phyloP scores from a whole-genome alignment of 1,284 basidiomycete species.

The Trichosporon ovoides region DNA sequence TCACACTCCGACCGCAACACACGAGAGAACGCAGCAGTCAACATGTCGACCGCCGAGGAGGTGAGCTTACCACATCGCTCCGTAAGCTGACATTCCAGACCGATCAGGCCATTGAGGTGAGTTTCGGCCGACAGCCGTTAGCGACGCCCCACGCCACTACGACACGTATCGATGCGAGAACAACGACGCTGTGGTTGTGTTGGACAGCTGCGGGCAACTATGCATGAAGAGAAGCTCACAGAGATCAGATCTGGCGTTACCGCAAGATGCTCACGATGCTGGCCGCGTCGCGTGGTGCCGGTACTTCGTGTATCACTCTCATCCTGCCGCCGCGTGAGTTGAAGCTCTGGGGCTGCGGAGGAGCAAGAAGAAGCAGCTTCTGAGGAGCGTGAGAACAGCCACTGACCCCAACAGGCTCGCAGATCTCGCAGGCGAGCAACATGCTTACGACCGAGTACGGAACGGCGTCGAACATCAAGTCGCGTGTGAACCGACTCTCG shows the following conservation, averaged over 20 bases:
- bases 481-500: constrained; percentile 95
- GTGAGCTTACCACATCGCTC: background rate
- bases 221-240: constrained; percentile 5
- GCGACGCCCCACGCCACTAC: background rate
- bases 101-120: constrained; percentile 45
- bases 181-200: background rate
- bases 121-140: constrained; percentile 1
- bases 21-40: background rate
- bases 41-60: constrained; percentile 17
- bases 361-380: background rate
- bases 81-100: constrained; percentile 28
- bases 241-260: constrained; percentile 69
- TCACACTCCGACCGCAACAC: background rate
- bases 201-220: background rate
- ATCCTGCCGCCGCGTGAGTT: constrained; percentile 84
- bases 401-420: constrained; percentile 57
- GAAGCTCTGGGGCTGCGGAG: too few species aligned
- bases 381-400: too few species aligned
- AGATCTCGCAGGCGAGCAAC: constrained; percentile 86
- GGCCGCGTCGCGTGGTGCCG: constrained; percentile 87
- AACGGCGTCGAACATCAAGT: constrained; percentile 98
- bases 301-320: constrained; percentile 98
- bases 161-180: background rate
- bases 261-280: constrained; percentile 97
- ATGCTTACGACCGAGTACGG: constrained; percentile 99